Evolutionary conservation across 2,329 filamentous ascomycete genomes (phyloP), one percentile per base, ranked within the genome.

Genomic region (Colletotrichum sp.): DNA sequence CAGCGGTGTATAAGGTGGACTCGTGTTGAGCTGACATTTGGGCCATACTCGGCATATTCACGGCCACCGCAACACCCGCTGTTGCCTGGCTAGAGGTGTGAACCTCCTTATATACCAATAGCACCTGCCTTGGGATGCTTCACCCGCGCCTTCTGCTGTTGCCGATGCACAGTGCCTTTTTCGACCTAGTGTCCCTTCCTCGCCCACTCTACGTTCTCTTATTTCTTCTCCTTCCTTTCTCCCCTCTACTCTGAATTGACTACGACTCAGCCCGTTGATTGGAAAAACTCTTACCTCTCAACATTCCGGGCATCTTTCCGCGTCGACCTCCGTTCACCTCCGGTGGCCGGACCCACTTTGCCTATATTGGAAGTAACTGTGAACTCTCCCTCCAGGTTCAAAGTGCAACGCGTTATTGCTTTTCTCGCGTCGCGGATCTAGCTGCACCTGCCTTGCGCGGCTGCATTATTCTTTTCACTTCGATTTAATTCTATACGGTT

Each of bases 161-260:
- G 44, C 44, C n/a, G 10, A 5, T 52, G 44, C 44, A 52, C 44
- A 22, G 10, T 22, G n/a, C n/a, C 2, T 22, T 52, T 2, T 22
- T 13, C 1, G 12, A 3, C 44, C 44, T 22, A 0, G n/a, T 13
- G n/a, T 2, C 6, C 44, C n/a, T 18, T 3, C 5, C n/a, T 52
- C 16, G n/a, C n/a, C 44, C 12, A 13, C 10, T 4, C 44, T 6
- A 22, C 44, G 9, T 9, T 24, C 24, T 24, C 24, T 39, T 39
- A n/a, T 15, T 44, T 44, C 9, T n/a, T n/a, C 9, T 12, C 9
- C 18, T 6, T n/a, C 2, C 9, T 18, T 2, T 9, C 8, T n/a
- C 9, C 39, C 9, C 9, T n/a, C 39, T 6, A 48, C 36, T 39
- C 36, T 39, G 0, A 1, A 8, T 39, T 2, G 34, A 39, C 39